A percentile compares a stretch with the other conserved stretches of the same genome.
These are phyloP conservation scores for Lophium mytilinum DNA, from an alignment of 495 filamentous ascomycete species.

Conservation along the genomic window DNA sequence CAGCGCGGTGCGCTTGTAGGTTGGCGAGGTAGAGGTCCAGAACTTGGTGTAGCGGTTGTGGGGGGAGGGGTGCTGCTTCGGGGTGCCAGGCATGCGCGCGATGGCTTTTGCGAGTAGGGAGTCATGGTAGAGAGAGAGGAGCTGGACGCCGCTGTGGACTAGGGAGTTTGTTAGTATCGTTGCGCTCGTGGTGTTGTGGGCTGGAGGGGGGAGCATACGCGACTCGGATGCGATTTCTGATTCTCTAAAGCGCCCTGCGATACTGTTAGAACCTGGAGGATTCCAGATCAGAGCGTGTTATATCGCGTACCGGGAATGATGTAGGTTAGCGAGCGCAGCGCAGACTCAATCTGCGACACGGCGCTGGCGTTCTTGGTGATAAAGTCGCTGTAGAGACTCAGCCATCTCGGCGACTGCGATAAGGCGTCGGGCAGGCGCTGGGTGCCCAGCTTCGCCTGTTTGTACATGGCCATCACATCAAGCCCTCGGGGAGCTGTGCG, in stretches of 20 bases:
- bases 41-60: constrained; percentile 87
- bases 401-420: constrained; percentile 61
- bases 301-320: constrained; percentile 73
- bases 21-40: constrained; percentile 65
- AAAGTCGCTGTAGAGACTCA: constrained; percentile 78
- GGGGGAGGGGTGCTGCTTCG: constrained; percentile 50
- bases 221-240: constrained; percentile 91
- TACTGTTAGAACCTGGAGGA: constrained; percentile 9
- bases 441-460: constrained; percentile 13
- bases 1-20: constrained; percentile 71
- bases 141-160: constrained; percentile 79
- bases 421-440: constrained; percentile 22
- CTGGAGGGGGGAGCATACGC: constrained; percentile 35
- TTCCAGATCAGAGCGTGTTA: neutral
- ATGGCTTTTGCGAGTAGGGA: constrained; percentile 66
- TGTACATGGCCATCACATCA: constrained; percentile 20
- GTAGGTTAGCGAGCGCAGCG: constrained; percentile 83
- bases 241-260: constrained; percentile 77
- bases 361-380: constrained; percentile 89
- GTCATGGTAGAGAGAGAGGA: constrained; percentile 92
- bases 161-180: neutral
- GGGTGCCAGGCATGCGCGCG: constrained; percentile 36
- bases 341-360: constrained; percentile 87
- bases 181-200: no score
- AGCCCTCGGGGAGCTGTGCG: neutral